Evolutionary conservation across 2,329 filamentous ascomycete species (phyloP), one percentile per base, ranked within the genome.

Genomic region (Nemania sp.): DNA sequence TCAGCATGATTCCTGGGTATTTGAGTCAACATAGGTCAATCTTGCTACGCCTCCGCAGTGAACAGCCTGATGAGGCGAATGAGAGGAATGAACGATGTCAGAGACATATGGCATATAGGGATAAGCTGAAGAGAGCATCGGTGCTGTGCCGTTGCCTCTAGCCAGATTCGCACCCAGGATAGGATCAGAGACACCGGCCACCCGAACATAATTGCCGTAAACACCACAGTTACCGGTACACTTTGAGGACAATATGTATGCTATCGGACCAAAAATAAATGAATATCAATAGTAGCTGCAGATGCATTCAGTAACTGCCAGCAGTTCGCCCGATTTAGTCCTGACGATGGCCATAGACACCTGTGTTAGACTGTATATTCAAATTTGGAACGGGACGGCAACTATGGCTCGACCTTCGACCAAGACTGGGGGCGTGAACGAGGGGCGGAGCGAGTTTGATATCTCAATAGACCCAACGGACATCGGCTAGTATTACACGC

Each of bases 31-130:
- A 43, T 6, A 47, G 47, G 44, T 52, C 26, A 40, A 52, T 49
- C 40, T 36, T 52, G 37, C 55, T 58, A 33, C 54, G 50, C 55
- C 54, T 43, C 43, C n/a, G n/a, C n/a, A n/a, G n/a, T n/a, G n/a
- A n/a, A n/a, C n/a, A n/a, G n/a, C n/a, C n/a, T n/a, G n/a, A 40
- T 20, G 19, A 49, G 43, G 28, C 43, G 15, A 52, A 36, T 5
- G 30, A 48, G 14, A 28, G 24, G n/a, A 33, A 41, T 15, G 17
- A 46, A 40, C 17, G n/a, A n/a, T n/a, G n/a, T n/a, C n/a, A n/a
- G n/a, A n/a, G n/a, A n/a, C n/a, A n/a, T n/a, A n/a, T n/a, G n/a
- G n/a, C n/a, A n/a, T n/a, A n/a, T n/a, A n/a, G n/a, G n/a, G n/a
- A n/a, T n/a, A n/a, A n/a, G n/a, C n/a, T n/a, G n/a, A n/a, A n/a